These are phyloP conservation scores for Argentina anserina DNA, from an alignment of 306 rosid species.

Conservation along the genomic window DNA sequence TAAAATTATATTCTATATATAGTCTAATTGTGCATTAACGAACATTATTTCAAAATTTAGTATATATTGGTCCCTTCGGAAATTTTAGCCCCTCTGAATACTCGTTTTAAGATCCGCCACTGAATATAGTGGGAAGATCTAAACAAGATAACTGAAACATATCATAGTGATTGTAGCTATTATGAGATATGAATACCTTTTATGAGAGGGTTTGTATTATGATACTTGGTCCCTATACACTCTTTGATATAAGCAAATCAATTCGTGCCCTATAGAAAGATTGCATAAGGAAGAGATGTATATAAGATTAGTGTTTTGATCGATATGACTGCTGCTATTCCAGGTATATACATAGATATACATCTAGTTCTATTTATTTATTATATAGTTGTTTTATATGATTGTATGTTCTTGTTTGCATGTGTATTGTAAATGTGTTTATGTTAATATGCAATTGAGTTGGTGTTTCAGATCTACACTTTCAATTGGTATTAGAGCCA, in stretches of 20 bases:
- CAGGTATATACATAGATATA: neutral
- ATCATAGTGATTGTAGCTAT: too few species aligned
- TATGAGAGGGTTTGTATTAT: neutral
- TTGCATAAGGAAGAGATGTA: neutral
- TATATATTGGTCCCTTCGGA: too few species aligned
- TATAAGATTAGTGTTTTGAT: neutral
- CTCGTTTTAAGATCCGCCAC: too few species aligned
- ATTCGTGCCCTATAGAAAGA: neutral
- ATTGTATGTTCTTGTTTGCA: neutral
- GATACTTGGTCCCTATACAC: neutral
- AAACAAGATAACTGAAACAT: too few species aligned
- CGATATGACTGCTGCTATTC: neutral
- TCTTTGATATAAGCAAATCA: neutral
- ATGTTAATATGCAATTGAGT: neutral
- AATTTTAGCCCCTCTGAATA: too few species aligned
- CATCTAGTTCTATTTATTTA: too few species aligned
- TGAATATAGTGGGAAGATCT: too few species aligned
- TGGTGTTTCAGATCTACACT: too few species aligned
- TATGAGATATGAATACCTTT: neutral
- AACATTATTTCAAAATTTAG: too few species aligned
- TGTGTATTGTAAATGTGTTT: neutral
- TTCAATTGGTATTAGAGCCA: too few species aligned
- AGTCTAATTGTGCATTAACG: too few species aligned
- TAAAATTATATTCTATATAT: too few species aligned
- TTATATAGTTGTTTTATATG: rapidly evolving